Base-by-base conservation (phyloP, 2,329 filamentous ascomycete genomes). In the Cercospora zeae-maydis region DNA sequence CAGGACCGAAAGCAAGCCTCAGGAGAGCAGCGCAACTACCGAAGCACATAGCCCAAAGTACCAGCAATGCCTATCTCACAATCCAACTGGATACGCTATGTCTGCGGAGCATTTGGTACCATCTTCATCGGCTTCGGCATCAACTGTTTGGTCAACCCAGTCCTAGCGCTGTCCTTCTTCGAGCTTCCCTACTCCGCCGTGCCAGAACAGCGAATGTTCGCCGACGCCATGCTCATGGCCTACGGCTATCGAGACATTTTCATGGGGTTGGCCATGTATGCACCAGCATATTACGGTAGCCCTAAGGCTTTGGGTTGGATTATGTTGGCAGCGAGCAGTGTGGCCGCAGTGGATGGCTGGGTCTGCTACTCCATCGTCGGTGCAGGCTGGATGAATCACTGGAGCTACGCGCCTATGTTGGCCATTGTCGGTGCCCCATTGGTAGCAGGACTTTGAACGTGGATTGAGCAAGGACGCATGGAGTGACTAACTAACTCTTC, bases 121-220 rank as follows among this genome's bases (percentile, higher is more conserved):
- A 60, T 60, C 14, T 60, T 60, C 27, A 52, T 60, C 24, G 58
- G 58, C 13, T 60, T 60, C 36, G 58, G 58, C 19, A 45, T 60
- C 34, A 54, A 42, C n/a, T 37, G 30, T 24, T n/a, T 52, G 1
- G 33, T 42, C 34, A 60, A 60, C 9, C 58, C 58, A 60, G 47
- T 42, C 33, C 34, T 34, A 39, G 58, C 58, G 27, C 11, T 60
- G 7, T 54, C 58, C 7, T 60, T 60, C 49, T 60, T 53, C 58
- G 58, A 60, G 24, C 49, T 60, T 14, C 27, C 57, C 16, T 60
- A 39, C 11, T 33, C 58, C 8, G 37, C 27, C 47, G 31, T 54
- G 33, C 58, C 58, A 31, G 58, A 42, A 2, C 47, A 60, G 10
- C 30, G 58, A 10, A 60, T 42, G 11, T 34, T 60, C 33, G 49